Evolutionary conservation across 164 flowering plant species (phyloP).

Genomic region (Brasenia schreberi): DNA sequence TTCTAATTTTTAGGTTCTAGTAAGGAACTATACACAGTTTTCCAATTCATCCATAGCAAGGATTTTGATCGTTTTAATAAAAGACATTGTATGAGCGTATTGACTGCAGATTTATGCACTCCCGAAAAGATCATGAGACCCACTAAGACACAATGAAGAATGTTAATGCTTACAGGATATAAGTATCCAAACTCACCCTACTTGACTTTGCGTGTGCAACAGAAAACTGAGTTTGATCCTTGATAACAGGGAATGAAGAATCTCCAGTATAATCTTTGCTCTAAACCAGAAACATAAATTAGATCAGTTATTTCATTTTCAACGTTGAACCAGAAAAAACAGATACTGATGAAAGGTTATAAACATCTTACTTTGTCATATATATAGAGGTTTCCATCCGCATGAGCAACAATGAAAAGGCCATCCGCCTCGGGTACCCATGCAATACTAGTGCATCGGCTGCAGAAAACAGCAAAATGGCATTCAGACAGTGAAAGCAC

Average conservation of each 20-base stretch:
- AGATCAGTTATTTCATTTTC: slow-evolving; percentile 3
- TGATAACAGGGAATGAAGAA: slow-evolving; percentile 78
- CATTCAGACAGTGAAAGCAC: no score
- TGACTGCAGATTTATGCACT: no score
- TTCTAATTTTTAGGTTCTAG: no score
- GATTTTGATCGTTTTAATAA: no score
- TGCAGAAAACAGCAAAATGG: slow-evolving; percentile 20
- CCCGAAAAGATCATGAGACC: no score
- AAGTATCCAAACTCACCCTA: slow-evolving; percentile 37
- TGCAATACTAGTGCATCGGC: slow-evolving; percentile 83
- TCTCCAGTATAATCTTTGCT: slow-evolving; percentile 88
- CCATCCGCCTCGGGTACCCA: slow-evolving; percentile 97
- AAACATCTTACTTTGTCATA: slow-evolving; percentile 79
- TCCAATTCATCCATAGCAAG: no score
- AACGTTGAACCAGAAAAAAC: background rate
- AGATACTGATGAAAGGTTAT: background rate
- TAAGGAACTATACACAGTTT: no score
- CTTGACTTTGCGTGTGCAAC: slow-evolving; percentile 86
- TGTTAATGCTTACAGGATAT: background rate
- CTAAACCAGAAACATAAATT: slow-evolving; percentile 22
- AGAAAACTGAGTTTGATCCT: slow-evolving; percentile 86
- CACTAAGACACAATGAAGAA: background rate
- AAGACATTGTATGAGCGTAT: no score
- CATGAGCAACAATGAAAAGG: slow-evolving; percentile 85
- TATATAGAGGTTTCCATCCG: slow-evolving; percentile 88